Base-by-base conservation (phyloP, 306 rosid genomes). In the Rosa rugosa region DNA sequence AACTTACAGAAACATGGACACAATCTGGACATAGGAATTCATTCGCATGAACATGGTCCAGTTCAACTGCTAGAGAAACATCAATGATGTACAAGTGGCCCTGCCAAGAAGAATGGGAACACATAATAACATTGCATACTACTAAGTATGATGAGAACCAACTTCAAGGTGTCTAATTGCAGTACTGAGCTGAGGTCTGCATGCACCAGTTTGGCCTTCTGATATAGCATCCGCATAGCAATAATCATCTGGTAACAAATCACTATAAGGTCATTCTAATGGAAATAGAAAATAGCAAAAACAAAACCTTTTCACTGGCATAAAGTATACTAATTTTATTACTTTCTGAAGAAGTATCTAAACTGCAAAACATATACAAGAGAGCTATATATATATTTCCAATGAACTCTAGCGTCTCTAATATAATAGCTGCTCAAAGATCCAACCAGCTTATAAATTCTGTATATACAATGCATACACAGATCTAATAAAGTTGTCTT, bases 131-230 rank as follows among this genome's bases (percentile, higher is more conserved):
- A 47, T 50, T 25, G 20, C 54, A 75, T 13, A n/a, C 18, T 25
- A 25, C 27, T 1, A 25, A 25, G 27, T 25, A 25, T 25, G 12
- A 50, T n/a, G 18, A 60, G 25, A 14, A 13, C 27, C 8, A 34
- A 42, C 64, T 76, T 44, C 27, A 31, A 25, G 17, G 47, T 25
- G 5, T 4, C 27, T 51, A 0, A 27, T 23, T 13, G 38, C 17
- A 49, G 27, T 27, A 47, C 76, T 79, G 75, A 91, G 44, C 97
- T 90, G 63, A 94, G 97, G 75, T 94, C 97, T 57, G 96, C 97
- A 40, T 94, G 98, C 75, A 94, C 97, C 83, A 91, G 80, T 85
- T 90, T 94, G 89, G 94, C 88, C 81, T 90, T 91, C 80, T 91
- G 96, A 84, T 94, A 94, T 80, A 91, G 75, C 27, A 85, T 91